phyloP scores from a whole-genome alignment of 768 basidiomycete genomes.

The Suillus lakei region DNA sequence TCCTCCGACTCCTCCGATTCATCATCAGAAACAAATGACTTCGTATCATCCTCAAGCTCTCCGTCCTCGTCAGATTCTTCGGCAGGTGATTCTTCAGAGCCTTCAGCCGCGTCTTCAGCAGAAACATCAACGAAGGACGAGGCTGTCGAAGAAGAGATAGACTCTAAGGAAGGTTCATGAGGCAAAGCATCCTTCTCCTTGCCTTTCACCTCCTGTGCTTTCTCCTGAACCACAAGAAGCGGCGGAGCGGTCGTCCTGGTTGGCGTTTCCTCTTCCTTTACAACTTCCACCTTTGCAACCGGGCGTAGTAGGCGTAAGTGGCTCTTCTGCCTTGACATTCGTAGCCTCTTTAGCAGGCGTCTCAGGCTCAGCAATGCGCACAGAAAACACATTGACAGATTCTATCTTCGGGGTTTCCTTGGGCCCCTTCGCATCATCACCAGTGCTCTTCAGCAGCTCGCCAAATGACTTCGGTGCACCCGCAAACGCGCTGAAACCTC shows the following conservation, averaged over 20 bases:
- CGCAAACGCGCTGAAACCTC: conserved; percentile 60
- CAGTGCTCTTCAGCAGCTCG: conserved; percentile 57
- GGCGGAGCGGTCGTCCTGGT: neutral
- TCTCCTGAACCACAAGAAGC: neutral
- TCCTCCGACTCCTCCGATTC: conserved; percentile 28
- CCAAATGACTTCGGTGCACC: conserved; percentile 57
- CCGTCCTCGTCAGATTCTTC: conserved; percentile 31
- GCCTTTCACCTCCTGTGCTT: conserved; percentile 4
- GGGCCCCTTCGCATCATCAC: conserved; percentile 30
- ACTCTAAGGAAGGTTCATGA: conserved; percentile 29
- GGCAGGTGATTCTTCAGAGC: conserved; percentile 33
- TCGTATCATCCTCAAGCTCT: conserved; percentile 40
- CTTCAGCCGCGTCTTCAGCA: conserved; percentile 29
- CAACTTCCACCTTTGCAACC: neutral
- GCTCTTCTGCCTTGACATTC: conserved; percentile 9
- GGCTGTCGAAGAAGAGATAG: conserved; percentile 44
- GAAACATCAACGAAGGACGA: conserved; percentile 57
- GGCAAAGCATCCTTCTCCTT: conserved; percentile 14
- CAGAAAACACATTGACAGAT: conserved; percentile 21
- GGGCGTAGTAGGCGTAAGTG: conserved; percentile 7
- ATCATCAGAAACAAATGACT: conserved; percentile 30
- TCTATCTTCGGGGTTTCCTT: conserved; percentile 10
- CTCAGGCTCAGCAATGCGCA: conserved; percentile 6
- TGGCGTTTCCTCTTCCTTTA: neutral
- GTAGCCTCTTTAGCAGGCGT: neutral